These are phyloP conservation scores for Aspergillus viridinutans DNA, from an alignment of 2,329 filamentous ascomycete species.

Conservation along the genomic window DNA sequence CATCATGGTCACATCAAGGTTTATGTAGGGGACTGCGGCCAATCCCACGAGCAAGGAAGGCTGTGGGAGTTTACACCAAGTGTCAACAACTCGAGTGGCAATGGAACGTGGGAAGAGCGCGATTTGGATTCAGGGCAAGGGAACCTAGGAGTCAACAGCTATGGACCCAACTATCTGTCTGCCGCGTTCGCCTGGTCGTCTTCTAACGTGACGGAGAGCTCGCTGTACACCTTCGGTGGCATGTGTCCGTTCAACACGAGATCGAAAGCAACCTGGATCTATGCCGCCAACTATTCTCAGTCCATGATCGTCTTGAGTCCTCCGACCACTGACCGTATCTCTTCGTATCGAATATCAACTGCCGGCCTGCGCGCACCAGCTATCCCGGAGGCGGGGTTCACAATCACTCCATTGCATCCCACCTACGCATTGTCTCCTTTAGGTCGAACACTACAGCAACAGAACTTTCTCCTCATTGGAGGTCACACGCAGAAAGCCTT, in stretches of 20 bases:
- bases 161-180: conserved; percentile 55
- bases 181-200: conserved; percentile 63
- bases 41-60: conserved; percentile 46
- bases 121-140: conserved; percentile 29
- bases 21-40: conserved; percentile 68
- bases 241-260: conserved; percentile 66
- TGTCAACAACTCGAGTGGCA: conserved; percentile 38
- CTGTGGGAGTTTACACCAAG: conserved; percentile 66
- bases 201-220: conserved; percentile 49
- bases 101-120: conserved; percentile 54
- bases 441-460: conserved; percentile 64
- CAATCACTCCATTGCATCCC: conserved; percentile 67
- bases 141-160: conserved; percentile 29
- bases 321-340: conserved; percentile 9
- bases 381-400: conserved; percentile 81
- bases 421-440: conserved; percentile 64
- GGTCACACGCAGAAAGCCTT: conserved; percentile 81
- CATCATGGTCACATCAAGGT: conserved; percentile 67
- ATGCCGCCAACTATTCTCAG: conserved; percentile 72
- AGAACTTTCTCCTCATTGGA: conserved; percentile 75
- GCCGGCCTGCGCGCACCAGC: conserved; percentile 59
- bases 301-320: conserved; percentile 62
- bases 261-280: conserved; percentile 58
- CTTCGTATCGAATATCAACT: conserved; percentile 43
- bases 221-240: conserved; percentile 72